These are phyloP conservation scores for Takakia lepidozioides DNA, from an alignment of 225 moss, liverwort and hornwort species.

Conservation along the genomic window DNA sequence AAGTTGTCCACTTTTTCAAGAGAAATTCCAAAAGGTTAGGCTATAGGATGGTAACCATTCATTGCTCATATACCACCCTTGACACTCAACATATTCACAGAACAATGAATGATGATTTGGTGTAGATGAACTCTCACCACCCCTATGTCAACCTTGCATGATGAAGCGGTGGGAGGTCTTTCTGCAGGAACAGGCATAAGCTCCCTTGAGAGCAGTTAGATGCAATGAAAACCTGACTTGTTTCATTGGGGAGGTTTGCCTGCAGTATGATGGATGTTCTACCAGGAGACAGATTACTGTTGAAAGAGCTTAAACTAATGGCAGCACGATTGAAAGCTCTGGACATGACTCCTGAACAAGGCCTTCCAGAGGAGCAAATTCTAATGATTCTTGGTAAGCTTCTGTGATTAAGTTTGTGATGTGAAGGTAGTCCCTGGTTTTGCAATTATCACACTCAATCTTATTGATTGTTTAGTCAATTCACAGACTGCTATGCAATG, in stretches of 20 bases:
- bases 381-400: conserved; percentile 68
- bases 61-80: no score
- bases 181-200: not conserved
- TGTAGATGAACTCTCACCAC: not conserved
- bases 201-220: not conserved
- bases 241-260: not conserved
- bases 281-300: conserved; percentile 45
- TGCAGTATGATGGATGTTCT: conserved; percentile 64
- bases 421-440: no score
- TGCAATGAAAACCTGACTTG: not conserved
- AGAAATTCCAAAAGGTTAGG: no score
- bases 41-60: no score
- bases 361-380: conserved; percentile 59
- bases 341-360: conserved; percentile 37
- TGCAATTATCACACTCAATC: not conserved
- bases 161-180: not conserved
- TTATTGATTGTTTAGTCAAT: not conserved
- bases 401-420: no score
- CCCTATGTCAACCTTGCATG: not conserved
- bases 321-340: conserved; percentile 34
- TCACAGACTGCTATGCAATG: no score
- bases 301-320: conserved; percentile 49
- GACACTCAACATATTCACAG: no score
- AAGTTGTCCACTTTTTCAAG: no score
- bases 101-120: not conserved